phyloP scores from a whole-genome alignment of 441 rosid species.

The Populus hybrid region DNA sequence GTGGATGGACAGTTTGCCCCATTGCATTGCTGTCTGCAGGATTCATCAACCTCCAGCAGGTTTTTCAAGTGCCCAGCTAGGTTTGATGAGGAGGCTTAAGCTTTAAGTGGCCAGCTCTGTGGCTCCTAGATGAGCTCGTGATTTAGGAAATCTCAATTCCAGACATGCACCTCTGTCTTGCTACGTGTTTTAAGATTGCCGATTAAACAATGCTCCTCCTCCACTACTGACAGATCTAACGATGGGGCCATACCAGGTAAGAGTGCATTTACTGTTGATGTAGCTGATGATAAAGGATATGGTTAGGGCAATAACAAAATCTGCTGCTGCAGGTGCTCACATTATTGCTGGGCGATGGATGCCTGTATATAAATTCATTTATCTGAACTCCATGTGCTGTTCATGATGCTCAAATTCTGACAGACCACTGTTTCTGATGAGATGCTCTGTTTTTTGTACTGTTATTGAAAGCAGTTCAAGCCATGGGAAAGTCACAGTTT shows the following conservation, averaged over 20 bases:
- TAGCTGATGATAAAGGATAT: not conserved
- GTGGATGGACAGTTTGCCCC: not conserved
- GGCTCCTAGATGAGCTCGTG: not conserved
- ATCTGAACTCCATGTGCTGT: not conserved
- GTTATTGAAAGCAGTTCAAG: not conserved
- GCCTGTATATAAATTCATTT: not conserved
- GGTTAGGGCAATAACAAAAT: not conserved
- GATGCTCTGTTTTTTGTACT: no score
- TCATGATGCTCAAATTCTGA: not conserved
- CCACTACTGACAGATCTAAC: not conserved
- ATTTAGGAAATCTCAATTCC: not conserved
- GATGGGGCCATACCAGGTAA: not conserved
- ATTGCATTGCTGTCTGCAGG: not conserved
- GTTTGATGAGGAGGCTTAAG: not conserved
- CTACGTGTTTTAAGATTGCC: not conserved
- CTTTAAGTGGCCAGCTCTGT: no score
- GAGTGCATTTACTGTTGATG: not conserved
- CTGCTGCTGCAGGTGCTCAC: not conserved
- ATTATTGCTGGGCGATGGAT: not conserved
- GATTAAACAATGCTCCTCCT: not conserved
- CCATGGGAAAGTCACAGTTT: no score
- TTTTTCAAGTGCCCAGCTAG: not conserved
- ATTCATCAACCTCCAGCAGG: not conserved
- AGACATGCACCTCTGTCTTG: not conserved
- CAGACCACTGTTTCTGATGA: not conserved